Conservation (phyloP, 495 filamentous ascomycete genomes). For the Immersiella caudata region DNA sequence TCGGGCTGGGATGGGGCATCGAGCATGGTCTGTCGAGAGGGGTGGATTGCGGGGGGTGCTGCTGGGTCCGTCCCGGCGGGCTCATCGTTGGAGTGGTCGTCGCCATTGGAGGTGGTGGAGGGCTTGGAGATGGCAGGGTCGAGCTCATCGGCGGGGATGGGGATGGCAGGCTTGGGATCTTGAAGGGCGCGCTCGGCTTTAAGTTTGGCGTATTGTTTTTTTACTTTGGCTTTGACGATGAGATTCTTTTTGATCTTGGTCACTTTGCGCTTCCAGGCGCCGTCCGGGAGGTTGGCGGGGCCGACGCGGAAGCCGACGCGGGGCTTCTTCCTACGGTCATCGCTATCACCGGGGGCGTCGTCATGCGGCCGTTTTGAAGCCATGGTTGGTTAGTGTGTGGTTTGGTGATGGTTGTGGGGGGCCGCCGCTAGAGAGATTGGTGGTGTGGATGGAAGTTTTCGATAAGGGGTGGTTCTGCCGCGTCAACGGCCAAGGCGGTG, state of each 20-base stretch:
- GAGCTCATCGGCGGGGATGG: conserved; percentile 19
- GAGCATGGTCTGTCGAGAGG: conserved; percentile 63
- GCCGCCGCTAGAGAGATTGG: neutral
- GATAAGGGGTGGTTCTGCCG: conserved; percentile 13
- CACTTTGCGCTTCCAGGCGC: conserved; percentile 87
- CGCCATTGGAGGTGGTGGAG: conserved; percentile 22
- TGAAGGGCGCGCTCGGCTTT: conserved; percentile 55
- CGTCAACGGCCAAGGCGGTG: conserved; percentile 16
- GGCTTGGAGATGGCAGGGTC: conserved; percentile 5
- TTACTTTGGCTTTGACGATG: conserved; percentile 92
- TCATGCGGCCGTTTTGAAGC: conserved; percentile 64
- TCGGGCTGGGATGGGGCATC: neutral
- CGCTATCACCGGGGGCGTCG: conserved; percentile 41
- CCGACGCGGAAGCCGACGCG: conserved; percentile 70
- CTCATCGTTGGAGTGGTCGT: conserved; percentile 27
- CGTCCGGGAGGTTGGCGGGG: conserved; percentile 91
- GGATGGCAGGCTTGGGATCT: conserved; percentile 20
- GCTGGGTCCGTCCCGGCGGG: conserved; percentile 34
- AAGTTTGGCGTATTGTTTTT: conserved; percentile 89
- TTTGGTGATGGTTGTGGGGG: conserved; percentile 10
- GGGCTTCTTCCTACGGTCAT: conserved; percentile 49
- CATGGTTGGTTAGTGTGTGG: conserved; percentile 60
- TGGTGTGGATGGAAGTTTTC: conserved; percentile 10
- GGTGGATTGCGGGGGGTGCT: conserved; percentile 62
- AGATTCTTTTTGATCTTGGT: conserved; percentile 90